Evolutionary conservation across 257 asterid species (phyloP).

Genomic region (Solanum sitiens): DNA sequence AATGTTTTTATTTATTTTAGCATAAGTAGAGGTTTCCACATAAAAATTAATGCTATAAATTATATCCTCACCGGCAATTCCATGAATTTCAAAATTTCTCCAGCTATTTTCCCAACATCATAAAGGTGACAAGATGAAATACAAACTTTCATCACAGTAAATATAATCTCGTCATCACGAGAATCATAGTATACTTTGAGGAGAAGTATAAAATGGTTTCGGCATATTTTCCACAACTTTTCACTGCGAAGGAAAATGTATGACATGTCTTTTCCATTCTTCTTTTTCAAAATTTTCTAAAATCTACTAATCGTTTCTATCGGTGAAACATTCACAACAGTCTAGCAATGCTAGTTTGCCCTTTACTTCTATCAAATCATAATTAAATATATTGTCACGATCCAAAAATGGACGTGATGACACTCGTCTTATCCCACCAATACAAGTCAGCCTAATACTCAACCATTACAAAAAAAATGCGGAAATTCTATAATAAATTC

Average conservation of each 20-base stretch:
- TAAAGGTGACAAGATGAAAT: neutral
- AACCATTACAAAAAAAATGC: no score
- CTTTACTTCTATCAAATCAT: neutral
- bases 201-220: neutral
- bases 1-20: neutral
- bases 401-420: no score
- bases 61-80: neutral
- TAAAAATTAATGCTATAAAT: neutral
- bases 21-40: neutral
- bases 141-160: neutral
- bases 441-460: no score
- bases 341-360: neutral
- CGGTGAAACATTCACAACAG: neutral
- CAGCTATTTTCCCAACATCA: neutral
- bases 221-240: neutral
- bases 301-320: neutral
- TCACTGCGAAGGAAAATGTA: neutral
- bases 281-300: neutral
- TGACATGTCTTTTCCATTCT: neutral
- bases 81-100: neutral
- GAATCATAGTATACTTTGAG: neutral
- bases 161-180: neutral
- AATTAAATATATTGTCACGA: neutral
- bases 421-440: no score
- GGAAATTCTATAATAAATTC: no score